Percentiles rank a stretch among this genome's conserved stretches.
These are phyloP conservation scores for Iberis pinnata DNA, from an alignment of 345 rosid genomes.

Conservation along the genomic window DNA sequence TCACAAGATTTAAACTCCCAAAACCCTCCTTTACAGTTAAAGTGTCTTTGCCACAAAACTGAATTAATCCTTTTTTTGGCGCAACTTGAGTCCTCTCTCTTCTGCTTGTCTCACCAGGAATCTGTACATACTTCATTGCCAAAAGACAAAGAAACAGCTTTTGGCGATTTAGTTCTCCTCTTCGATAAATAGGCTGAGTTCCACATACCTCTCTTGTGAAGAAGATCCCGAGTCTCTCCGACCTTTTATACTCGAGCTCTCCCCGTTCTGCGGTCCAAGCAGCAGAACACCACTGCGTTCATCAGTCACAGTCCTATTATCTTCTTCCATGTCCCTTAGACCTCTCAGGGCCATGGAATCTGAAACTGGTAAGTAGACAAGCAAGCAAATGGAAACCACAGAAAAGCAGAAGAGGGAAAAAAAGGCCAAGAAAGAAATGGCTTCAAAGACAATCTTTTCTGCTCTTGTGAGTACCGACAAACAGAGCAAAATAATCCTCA, in stretches of 20 bases:
- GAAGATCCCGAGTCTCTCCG: slow-evolving; percentile 25
- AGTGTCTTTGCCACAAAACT: slow-evolving; percentile 29
- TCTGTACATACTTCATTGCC: slow-evolving; percentile 27
- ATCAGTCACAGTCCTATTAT: slow-evolving; percentile 38
- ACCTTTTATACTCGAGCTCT: slow-evolving; percentile 22
- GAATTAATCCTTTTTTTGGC: slow-evolving; percentile 12
- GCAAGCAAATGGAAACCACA: slow-evolving; percentile 68
- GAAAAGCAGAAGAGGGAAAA: slow-evolving; percentile 64
- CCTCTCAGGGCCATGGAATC: slow-evolving; percentile 86
- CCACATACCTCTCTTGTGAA: slow-evolving; percentile 36
- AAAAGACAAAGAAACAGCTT: slow-evolving; percentile 23
- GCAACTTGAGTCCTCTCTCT: slow-evolving; percentile 5
- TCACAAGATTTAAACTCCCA: slow-evolving; percentile 21
- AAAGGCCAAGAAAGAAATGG: slow-evolving; percentile 71
- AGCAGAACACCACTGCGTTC: slow-evolving; percentile 27
- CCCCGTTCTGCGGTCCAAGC: slow-evolving; percentile 24
- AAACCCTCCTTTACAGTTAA: slow-evolving; percentile 31
- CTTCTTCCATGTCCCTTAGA: slow-evolving; percentile 51
- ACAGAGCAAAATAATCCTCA: slow-evolving; percentile 79
- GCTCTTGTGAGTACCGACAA: slow-evolving; percentile 68
- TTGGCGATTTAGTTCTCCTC: slow-evolving; percentile 21
- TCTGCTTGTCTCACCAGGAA: slow-evolving; percentile 25
- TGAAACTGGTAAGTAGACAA: slow-evolving; percentile 80
- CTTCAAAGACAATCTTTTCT: slow-evolving; percentile 65
- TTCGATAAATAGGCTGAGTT: slow-evolving; percentile 32